Base-by-base conservation (phyloP, 176 grass and related monocot species). In the Zea mays region DNA sequence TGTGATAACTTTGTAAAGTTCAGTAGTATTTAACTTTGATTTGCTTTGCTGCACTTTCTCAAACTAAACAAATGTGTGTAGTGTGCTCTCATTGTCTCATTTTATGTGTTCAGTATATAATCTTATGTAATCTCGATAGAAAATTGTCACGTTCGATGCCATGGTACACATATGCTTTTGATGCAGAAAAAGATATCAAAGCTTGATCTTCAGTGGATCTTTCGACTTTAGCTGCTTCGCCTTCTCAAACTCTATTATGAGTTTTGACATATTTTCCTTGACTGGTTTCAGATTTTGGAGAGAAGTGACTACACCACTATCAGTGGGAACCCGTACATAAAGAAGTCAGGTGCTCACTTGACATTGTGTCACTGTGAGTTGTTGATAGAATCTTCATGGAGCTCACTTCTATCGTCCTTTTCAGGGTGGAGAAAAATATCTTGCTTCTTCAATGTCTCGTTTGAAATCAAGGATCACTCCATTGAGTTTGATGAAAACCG, bases 351-450 rank as follows among this genome's bases (percentile, higher is more conserved):
- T 97, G 49, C 67, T 46, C 15, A 64, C 59, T 33, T 36, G 39
- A 56, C 13, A 17, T 37, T 3, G 8, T 16, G 5, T 62, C 59
- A 46, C 65, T 49, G 10, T 39, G 19, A 57, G 35, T 80, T 64
- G 21, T 51, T 12, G 8, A 73, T 37, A 63, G 15, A 82, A 77
- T 64, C 8, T 15, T 13, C 72, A 51, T 20, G 10, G 3, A 80
- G 39, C 14, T 86, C 0, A 78, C 57, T 58, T 78, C n/a, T 79
- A 39, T 66, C 48, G 45, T 15, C 21, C 50, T 69, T 81, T 82
- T 73, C 73, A 92, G 91, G 91, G 78, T 97, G 94, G 94, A 92
- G 91, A 70, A 97, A 97, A 49, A 93, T 97, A 78, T 88, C 91
- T 64, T 94, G 88, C 79, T 94, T 94, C 87, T 93, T 90, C 89